Base-by-base conservation (phyloP, 768 basidiomycete species). In the Agrocybe chaxingu region DNA sequence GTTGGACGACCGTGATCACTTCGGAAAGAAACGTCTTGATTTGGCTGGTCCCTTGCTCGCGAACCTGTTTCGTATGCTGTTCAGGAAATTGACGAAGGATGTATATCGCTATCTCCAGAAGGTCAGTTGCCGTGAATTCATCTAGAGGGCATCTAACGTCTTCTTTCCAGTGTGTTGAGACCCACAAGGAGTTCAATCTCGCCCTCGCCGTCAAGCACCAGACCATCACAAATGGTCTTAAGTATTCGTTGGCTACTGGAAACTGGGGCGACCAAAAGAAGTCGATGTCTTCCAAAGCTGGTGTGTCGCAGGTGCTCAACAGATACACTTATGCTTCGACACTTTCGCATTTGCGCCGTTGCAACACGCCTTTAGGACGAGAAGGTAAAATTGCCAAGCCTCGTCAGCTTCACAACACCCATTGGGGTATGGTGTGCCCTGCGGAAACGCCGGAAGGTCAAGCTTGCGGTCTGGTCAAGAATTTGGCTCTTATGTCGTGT, bases 211-310 rank as follows among this genome's bases (percentile, higher is more conserved):
- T 99, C 64, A 96, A 96, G 68, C 89, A 94, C 59, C 91, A 91
- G 62, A 98, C 94, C 31, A 98, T 99, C 57, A 98, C 95, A 24
- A 97, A 98, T 67, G 97, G 97, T 52, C 79, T 99, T 47, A 95
- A 96, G 65, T 98, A 98, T 66, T 98, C 97, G 12, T 78, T 99
- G 31, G 94, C 95, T 30, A 99, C 97, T 0, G 97, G 97, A 54
- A 99, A 99, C 66, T 99, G 97, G 97, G 96, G 96, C 24, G 95
- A 97, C 67, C 94, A 98, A 71, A 97, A 98, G 76, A 97, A 98
- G 70, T 88, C 92, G 0, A 97, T 97, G 92, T 86, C 92, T 37
- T 89, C 94, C 8, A 97, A 97, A 67, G 97, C 96, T 45, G 97
- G 97, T 62, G 97, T 99, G 11, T 98, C 97, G 2, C 97, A 99